These are phyloP conservation scores for Syncephalis plumigaleata DNA, from an alignment of 371 early-diverging fungal genomes.

Conservation along the genomic window DNA sequence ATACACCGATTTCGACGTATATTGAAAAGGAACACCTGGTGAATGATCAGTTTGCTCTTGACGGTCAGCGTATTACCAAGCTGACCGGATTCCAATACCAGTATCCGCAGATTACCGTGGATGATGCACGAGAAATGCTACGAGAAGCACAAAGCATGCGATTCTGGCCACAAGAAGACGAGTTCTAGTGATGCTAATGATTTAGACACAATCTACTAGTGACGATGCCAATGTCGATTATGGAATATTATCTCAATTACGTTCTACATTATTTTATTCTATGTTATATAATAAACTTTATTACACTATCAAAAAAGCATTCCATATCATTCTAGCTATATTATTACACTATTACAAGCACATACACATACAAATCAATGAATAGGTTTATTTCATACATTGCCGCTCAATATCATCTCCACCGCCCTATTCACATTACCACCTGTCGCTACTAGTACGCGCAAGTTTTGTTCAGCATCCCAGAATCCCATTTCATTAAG, in stretches of 20 bases:
- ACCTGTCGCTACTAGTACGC: constrained; percentile 63
- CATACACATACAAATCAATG: too few relatives aligned
- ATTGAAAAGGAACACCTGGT: constrained; percentile 51
- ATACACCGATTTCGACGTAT: constrained; percentile 85
- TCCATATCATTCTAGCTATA: too few relatives aligned
- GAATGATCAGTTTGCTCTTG: constrained; percentile 56
- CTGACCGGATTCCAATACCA: constrained; percentile 52
- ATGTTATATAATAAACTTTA: too few relatives aligned
- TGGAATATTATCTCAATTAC: too few relatives aligned
- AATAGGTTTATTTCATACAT: too few relatives aligned
- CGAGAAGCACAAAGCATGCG: constrained; percentile 32
- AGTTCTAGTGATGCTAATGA: too few relatives aligned
- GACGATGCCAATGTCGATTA: too few relatives aligned
- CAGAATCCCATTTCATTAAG: constrained; percentile 95
- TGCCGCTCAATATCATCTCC: constrained; percentile 47
- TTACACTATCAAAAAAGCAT: too few relatives aligned
- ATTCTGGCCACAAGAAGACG: constrained; percentile 38
- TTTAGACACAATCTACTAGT: too few relatives aligned
- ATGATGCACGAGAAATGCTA: constrained; percentile 42
- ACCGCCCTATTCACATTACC: constrained; percentile 91
- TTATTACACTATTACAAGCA: too few relatives aligned
- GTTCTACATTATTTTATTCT: too few relatives aligned
- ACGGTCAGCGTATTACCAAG: constrained; percentile 57
- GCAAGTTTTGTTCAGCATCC: constrained; percentile 75
- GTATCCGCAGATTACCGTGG: constrained; percentile 45